phyloP scores from a whole-genome alignment of 2,329 filamentous ascomycete species.

The Arachnomyces sp. region DNA sequence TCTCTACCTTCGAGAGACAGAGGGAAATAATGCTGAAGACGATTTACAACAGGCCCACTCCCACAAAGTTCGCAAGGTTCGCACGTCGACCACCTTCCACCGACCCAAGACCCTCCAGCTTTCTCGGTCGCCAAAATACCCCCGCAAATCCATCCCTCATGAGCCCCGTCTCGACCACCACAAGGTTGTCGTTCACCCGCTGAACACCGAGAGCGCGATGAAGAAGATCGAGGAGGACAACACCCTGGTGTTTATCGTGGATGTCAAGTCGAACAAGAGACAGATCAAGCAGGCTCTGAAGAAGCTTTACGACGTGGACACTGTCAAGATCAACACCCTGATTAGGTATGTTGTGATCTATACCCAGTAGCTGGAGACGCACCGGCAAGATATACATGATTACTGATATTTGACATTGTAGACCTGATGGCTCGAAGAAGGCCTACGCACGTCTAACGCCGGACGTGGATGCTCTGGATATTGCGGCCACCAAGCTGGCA shows the following conservation, averaged over 20 bases:
- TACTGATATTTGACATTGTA: constrained; percentile 24
- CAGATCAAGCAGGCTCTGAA: constrained; percentile 98
- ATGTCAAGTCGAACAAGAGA: constrained; percentile 98
- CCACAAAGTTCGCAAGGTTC: constrained; percentile 90
- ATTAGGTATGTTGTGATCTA: constrained; percentile 62
- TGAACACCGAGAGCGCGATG: constrained; percentile 99
- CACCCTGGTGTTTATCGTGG: constrained; percentile 96
- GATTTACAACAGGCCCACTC: constrained; percentile 51
- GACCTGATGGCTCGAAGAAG: constrained; percentile 98
- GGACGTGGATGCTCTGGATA: constrained; percentile 97
- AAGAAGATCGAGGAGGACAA: constrained; percentile 99
- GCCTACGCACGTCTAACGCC: constrained; percentile 91
- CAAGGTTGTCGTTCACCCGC: constrained; percentile 95
- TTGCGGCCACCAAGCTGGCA: constrained; percentile 96
- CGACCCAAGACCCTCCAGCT: constrained; percentile 92
- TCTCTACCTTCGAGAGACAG: constrained; percentile 26
- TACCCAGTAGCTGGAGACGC: background rate
- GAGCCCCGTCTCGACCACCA: constrained; percentile 89
- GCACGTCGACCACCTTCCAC: constrained; percentile 92
- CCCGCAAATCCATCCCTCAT: constrained; percentile 87
- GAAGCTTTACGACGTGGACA: constrained; percentile 98
- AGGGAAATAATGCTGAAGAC: constrained; percentile 15
- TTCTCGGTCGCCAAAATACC: constrained; percentile 88
- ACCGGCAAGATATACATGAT: background rate
- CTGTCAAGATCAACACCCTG: constrained; percentile 98